Conservation (phyloP, 192 early-diverging fungal genomes). For the Umbelopsis ramanniana region DNA sequence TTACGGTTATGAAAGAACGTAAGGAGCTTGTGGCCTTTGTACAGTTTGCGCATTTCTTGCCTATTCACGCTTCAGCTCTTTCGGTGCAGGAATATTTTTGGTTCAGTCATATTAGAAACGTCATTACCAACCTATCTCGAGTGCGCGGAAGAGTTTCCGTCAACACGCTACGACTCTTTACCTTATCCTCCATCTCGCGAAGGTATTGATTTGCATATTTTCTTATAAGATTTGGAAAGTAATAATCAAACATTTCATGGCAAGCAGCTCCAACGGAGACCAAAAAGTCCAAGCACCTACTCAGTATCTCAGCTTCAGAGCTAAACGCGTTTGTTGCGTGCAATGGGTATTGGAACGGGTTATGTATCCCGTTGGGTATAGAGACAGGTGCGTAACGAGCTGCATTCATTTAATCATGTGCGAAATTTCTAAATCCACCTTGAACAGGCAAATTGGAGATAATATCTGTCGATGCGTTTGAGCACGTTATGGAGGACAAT, state of each 20-base stretch:
- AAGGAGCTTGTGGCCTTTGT: background rate
- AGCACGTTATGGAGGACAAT: constrained; percentile 21
- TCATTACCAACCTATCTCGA: constrained; percentile 36
- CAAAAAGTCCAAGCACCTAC: constrained; percentile 28
- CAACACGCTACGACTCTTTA: constrained; percentile 28
- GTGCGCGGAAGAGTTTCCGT: constrained; percentile 39
- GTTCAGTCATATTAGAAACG: constrained; percentile 29
- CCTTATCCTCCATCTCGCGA: constrained; percentile 26
- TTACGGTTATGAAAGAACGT: constrained; percentile 43
- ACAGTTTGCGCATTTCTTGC: background rate
- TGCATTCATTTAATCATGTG: background rate
- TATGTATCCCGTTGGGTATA: constrained; percentile 33
- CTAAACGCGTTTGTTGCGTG: constrained; percentile 36
- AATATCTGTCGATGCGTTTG: constrained; percentile 39
- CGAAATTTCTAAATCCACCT: background rate
- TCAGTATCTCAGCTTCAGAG: constrained; percentile 41
- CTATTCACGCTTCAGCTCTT: background rate
- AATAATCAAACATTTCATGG: background rate
- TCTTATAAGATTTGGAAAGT: background rate
- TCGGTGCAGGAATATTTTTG: constrained; percentile 40
- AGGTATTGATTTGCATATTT: background rate
- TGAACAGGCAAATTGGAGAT: constrained; percentile 41
- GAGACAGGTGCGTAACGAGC: constrained; percentile 29
- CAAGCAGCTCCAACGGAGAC: background rate
- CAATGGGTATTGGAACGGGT: constrained; percentile 42